Evolutionary conservation across 1,139 yeast genomes (phyloP).

Genomic region (Magnusiomyces suaveolens): DNA sequence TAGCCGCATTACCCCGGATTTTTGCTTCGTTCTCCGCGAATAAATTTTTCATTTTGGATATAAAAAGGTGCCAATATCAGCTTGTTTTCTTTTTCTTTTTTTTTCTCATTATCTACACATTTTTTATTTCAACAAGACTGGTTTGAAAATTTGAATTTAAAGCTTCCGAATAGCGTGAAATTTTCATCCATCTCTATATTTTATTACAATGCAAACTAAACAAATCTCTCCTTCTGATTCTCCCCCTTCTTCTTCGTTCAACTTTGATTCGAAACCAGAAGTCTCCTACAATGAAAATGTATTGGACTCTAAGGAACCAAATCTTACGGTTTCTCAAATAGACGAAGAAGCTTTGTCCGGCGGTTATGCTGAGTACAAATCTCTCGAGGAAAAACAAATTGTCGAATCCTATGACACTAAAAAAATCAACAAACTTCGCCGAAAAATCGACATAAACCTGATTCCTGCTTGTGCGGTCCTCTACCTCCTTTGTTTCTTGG

Average conservation of each 20-base stretch:
- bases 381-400: neutral
- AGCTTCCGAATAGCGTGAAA: conserved; percentile 5
- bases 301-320: neutral
- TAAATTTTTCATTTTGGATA: too few relatives aligned
- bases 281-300: neutral
- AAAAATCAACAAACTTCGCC: conserved; percentile 27
- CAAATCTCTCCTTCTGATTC: neutral
- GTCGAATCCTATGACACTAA: conserved; percentile 8
- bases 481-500: conserved; percentile 45
- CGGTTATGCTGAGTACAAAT: neutral
- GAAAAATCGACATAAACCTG: conserved; percentile 45
- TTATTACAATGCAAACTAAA: neutral
- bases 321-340: neutral
- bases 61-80: too few relatives aligned
- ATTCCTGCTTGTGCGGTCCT: conserved; percentile 47
- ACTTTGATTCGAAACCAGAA: neutral
- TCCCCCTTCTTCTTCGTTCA: neutral
- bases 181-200: neutral
- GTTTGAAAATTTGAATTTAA: neutral
- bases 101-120: neutral
- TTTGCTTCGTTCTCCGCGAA: too few relatives aligned
- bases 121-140: neutral
- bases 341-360: neutral
- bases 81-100: neutral
- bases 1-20: neutral